Conservation (phyloP, 805 yeast species). For the Nakazawaea sp. region DNA sequence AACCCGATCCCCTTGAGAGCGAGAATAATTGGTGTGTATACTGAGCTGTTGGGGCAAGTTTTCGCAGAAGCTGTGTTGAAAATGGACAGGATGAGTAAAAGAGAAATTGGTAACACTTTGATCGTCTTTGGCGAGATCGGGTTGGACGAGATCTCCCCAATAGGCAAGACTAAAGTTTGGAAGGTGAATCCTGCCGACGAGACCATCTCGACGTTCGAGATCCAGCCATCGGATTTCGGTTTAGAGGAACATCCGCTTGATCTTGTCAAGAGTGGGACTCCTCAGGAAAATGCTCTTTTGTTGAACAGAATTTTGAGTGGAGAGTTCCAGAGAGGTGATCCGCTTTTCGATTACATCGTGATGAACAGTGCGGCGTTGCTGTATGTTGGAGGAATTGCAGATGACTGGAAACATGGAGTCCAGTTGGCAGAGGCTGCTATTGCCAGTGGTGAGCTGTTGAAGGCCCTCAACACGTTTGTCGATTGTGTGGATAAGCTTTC, state of each 20-base stretch:
- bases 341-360: slow-evolving; percentile 84
- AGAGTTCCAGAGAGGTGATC: slow-evolving; percentile 41
- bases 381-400: slow-evolving; percentile 63
- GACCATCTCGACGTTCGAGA: slow-evolving; percentile 31
- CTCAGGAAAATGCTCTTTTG: slow-evolving; percentile 69
- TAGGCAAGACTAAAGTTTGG: slow-evolving; percentile 83
- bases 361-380: slow-evolving; percentile 86
- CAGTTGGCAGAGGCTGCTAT: slow-evolving; percentile 64
- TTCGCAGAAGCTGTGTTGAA: slow-evolving; percentile 76
- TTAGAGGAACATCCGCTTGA: slow-evolving; percentile 63
- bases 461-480: slow-evolving; percentile 52
- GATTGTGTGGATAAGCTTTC: slow-evolving; percentile 19
- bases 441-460: slow-evolving; percentile 55
- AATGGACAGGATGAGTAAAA: slow-evolving; percentile 40
- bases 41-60: slow-evolving; percentile 69
- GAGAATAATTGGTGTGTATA: slow-evolving; percentile 85
- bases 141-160: slow-evolving; percentile 89
- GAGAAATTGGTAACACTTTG: slow-evolving; percentile 48
- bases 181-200: slow-evolving; percentile 39
- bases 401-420: slow-evolving; percentile 74
- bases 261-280: slow-evolving; percentile 77
- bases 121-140: slow-evolving; percentile 93
- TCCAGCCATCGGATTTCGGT: slow-evolving; percentile 77
- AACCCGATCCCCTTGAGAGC: slow-evolving; percentile 83
- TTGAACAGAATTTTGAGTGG: slow-evolving; percentile 38